phyloP scores from a whole-genome alignment of 139 green algal genomes.

The Closterium sp. region DNA sequence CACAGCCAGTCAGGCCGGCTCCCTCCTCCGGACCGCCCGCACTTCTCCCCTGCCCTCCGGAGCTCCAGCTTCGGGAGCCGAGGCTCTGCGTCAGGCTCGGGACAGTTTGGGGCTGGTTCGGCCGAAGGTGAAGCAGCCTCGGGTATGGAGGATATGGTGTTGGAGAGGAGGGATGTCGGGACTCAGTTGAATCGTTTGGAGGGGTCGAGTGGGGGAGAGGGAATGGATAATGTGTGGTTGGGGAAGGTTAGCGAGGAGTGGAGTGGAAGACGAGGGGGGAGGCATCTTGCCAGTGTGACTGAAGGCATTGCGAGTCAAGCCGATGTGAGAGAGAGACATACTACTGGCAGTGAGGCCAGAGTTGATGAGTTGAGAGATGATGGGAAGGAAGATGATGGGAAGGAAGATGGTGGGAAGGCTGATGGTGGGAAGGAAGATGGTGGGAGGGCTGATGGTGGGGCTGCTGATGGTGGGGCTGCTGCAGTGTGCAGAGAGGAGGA shows the following conservation, averaged over 20 bases:
- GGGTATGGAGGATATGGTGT: neutral
- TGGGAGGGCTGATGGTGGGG: no score
- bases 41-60: neutral
- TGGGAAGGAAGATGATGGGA: no score
- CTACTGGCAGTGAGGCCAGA: neutral
- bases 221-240: neutral
- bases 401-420: no score
- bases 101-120: neutral
- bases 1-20: neutral
- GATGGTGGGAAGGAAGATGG: no score
- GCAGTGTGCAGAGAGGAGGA: no score
- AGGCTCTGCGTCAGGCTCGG: neutral
- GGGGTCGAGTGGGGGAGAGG: neutral
- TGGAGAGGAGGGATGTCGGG: neutral
- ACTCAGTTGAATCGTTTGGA: neutral
- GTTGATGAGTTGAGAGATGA: neutral
- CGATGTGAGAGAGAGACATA: neutral
- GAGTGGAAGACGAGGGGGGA: neutral
- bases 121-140: neutral
- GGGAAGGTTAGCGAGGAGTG: neutral
- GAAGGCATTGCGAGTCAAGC: neutral
- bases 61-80: neutral
- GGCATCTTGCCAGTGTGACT: neutral
- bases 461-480: no score
- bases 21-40: neutral